A percentile compares a stretch with the other conserved stretches of the same genome.
Evolutionary conservation across 208 protist species (phyloP).

Genomic region (Crithidia brevicula): DNA sequence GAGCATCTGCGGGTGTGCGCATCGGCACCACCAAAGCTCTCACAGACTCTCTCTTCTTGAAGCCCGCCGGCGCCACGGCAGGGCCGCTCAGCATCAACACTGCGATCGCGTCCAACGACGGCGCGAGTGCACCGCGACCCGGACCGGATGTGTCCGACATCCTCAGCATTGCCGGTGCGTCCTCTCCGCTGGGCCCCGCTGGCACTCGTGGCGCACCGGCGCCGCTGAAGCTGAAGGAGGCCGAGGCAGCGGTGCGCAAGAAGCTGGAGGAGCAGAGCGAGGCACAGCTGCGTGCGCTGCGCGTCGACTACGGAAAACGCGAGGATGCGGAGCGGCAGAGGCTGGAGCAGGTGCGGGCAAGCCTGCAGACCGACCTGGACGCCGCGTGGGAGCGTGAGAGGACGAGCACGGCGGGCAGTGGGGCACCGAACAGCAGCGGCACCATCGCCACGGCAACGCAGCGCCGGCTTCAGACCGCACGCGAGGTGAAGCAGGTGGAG

Average conservation of each 20-base stretch:
- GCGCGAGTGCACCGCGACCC: constrained; percentile 17
- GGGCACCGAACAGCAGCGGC: background rate
- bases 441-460: constrained; percentile 6
- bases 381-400: constrained; percentile 27
- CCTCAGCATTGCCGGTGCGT: constrained; percentile 10
- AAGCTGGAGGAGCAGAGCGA: constrained; percentile 65
- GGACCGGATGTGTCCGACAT: constrained; percentile 28
- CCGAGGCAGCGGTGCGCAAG: constrained; percentile 57
- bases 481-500: constrained; percentile 47
- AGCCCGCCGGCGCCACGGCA: background rate
- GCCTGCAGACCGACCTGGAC: constrained; percentile 34
- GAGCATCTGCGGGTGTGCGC: background rate
- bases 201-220: background rate
- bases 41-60: constrained; percentile 38
- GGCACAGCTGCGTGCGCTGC: constrained; percentile 35
- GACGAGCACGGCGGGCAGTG: background rate
- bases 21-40: constrained; percentile 46
- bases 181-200: background rate
- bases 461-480: constrained; percentile 17
- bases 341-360: constrained; percentile 20
- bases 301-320: constrained; percentile 44
- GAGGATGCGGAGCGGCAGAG: constrained; percentile 29
- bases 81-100: constrained; percentile 5
- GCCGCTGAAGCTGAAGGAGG: constrained; percentile 44
- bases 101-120: constrained; percentile 4